Conservation (phyloP, 1,139 yeast genomes). For the Meyerozyma guilliermondii region DNA sequence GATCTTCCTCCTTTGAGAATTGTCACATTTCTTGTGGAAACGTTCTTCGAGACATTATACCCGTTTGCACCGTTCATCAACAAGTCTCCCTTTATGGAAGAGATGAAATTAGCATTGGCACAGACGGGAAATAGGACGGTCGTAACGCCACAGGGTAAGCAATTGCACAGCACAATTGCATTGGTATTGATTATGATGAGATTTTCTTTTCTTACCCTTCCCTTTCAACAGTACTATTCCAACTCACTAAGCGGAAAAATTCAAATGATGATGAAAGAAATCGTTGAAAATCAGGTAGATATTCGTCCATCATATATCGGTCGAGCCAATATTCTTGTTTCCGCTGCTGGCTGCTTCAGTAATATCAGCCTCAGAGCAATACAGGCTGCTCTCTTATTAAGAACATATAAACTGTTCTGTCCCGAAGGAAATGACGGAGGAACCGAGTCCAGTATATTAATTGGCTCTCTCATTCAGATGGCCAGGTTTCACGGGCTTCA, state of each 20-base stretch:
- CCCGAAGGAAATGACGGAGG: conserved; percentile 46
- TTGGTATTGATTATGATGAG: conserved; percentile 40
- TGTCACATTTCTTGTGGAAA: conserved; percentile 24
- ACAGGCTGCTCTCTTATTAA: conserved; percentile 44
- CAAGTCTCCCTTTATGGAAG: conserved; percentile 20
- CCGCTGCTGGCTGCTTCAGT: conserved; percentile 20
- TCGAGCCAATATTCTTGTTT: conserved; percentile 8
- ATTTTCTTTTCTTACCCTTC: conserved; percentile 46
- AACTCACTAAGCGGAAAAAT: not conserved
- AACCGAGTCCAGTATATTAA: conserved; percentile 35
- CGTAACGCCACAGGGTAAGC: not conserved
- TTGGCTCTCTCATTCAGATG: conserved; percentile 47
- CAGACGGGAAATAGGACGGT: conserved; percentile 7
- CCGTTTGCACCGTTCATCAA: conserved; percentile 31
- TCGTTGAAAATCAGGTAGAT: not conserved
- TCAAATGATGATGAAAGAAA: not conserved
- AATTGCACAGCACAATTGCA: not conserved
- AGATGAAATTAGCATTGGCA: conserved; percentile 16
- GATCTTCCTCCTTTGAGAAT: not conserved
- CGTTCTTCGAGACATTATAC: conserved; percentile 31
- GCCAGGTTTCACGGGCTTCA: conserved; percentile 50
- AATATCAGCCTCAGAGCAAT: conserved; percentile 36
- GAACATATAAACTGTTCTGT: conserved; percentile 42
- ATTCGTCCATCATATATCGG: conserved; percentile 7
- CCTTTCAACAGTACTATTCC: conserved; percentile 10